These are phyloP conservation scores for Cyberlindnera saturnus DNA, from an alignment of 805 yeast species.

Conservation along the genomic window DNA sequence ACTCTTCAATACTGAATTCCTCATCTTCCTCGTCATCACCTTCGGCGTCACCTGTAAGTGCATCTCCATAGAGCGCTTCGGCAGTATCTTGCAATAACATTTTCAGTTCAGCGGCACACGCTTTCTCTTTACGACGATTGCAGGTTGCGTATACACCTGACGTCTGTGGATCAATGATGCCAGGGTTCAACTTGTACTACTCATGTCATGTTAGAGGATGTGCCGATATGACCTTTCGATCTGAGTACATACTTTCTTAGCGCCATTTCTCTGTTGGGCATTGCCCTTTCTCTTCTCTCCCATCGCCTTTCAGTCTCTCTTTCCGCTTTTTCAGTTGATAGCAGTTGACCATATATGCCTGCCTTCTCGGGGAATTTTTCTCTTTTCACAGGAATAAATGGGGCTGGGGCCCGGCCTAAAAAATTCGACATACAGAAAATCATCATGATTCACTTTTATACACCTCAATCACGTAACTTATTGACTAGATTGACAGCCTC, in stretches of 20 bases:
- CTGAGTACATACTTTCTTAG: conserved; percentile 14
- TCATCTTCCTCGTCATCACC: conserved; percentile 21
- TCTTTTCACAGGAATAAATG: neutral
- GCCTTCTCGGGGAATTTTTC: neutral
- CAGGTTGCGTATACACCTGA: conserved; percentile 90
- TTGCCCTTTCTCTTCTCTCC: conserved; percentile 16
- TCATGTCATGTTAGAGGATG: conserved; percentile 4
- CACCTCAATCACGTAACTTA: conserved; percentile 32
- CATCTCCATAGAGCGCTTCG: conserved; percentile 39
- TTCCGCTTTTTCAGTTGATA: neutral
- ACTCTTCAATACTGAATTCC: conserved; percentile 65
- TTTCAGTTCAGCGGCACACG: conserved; percentile 69
- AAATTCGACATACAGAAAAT: no score
- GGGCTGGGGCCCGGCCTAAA: no score
- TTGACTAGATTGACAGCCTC: conserved; percentile 57
- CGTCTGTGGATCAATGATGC: conserved; percentile 74
- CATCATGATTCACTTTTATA: neutral
- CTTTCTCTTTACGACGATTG: conserved; percentile 69
- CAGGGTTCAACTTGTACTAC: conserved; percentile 37
- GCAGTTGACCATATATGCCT: neutral
- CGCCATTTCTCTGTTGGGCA: conserved; percentile 4
- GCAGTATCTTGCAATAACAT: conserved; percentile 49
- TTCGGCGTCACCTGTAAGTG: conserved; percentile 13
- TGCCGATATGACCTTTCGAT: neutral
- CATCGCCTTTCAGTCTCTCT: conserved; percentile 4